Conservation (phyloP, 176 grass and related monocot species). For the Aegilops tauschii region DNA sequence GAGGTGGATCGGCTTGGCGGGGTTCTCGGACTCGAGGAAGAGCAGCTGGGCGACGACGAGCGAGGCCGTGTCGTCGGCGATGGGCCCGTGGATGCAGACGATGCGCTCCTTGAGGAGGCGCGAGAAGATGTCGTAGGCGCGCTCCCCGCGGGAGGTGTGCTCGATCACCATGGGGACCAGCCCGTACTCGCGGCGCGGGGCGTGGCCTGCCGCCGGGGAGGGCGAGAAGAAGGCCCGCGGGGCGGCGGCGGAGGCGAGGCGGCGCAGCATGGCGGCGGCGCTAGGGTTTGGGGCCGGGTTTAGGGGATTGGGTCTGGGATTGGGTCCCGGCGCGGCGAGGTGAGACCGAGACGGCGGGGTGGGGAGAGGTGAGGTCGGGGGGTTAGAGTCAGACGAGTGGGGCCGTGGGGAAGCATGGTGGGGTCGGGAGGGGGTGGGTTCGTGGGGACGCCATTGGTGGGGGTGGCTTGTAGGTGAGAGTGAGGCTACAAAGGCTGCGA, state of each 20-base stretch:
- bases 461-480: conserved; percentile 21
- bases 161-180: conserved; percentile 90
- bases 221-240: conserved; percentile 37
- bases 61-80: conserved; percentile 68
- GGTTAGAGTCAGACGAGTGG: conserved; percentile 27
- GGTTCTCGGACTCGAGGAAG: conserved; percentile 96
- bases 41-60: conserved; percentile 92
- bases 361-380: neutral
- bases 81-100: conserved; percentile 83
- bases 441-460: conserved; percentile 26
- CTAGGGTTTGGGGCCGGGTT: conserved; percentile 46
- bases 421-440: conserved; percentile 3
- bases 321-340: conserved; percentile 18
- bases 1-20: conserved; percentile 85
- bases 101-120: conserved; percentile 94
- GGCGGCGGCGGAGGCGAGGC: conserved; percentile 27
- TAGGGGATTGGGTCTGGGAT: conserved; percentile 23
- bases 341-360: conserved; percentile 12
- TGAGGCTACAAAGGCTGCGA: neutral
- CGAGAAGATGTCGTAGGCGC: conserved; percentile 89
- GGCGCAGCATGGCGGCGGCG: conserved; percentile 37
- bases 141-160: conserved; percentile 81
- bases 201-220: conserved; percentile 4
- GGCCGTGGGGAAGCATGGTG: conserved; percentile 1
- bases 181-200: conserved; percentile 49